Base-by-base conservation (phyloP, 345 rosid genomes). In the Cardiospermum halicacabum region DNA sequence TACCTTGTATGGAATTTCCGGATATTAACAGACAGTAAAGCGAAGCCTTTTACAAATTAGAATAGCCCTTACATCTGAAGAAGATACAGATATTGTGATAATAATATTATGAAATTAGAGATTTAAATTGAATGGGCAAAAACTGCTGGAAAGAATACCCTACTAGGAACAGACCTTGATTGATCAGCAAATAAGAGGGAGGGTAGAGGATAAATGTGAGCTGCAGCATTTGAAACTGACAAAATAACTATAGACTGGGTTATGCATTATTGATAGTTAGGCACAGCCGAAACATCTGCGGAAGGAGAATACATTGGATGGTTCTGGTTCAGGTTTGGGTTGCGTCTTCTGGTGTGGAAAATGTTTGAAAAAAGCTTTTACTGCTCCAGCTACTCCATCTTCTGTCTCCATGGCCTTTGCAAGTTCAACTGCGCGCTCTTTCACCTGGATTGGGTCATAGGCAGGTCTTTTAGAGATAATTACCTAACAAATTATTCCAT, bases 331-430 rank as follows among this genome's bases (percentile, higher is more conserved):
- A 0, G 69, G 66, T 21, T 76, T 84, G 1, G 69, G 66, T 19
- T 72, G 74, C 0, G 80, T 66, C 60, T 74, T 84, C 40, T 30
- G 74, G 25, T 1, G 37, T 15, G 89, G 88, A 43, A 84, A 88
- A 74, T 95, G 98, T 86, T 87, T 92, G 24, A 95, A 78, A 75
- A 95, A 95, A 18, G 99, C 96, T 62, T 78, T 87, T 48, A 95
- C 98, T 11, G 98, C 99, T 75, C 96, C 98, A n/a, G 82, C 66
- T 55, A 89, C 96, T 59, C 99, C 98, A 60, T 95, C 99, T 76
- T 95, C 99, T 27, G 85, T 79, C 81, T 87, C 83, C 96, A 91
- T 91, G 26, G 90, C 90, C 64, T 87, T 78, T n/a, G 97, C 96
- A 53, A 91, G 89, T 58, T 89, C 89, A 63, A 85, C 82, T 5